Evolutionary conservation across 805 yeast species (phyloP), one percentile per base, ranked within the genome.

Genomic region (Sugiyamaella marilandica): DNA sequence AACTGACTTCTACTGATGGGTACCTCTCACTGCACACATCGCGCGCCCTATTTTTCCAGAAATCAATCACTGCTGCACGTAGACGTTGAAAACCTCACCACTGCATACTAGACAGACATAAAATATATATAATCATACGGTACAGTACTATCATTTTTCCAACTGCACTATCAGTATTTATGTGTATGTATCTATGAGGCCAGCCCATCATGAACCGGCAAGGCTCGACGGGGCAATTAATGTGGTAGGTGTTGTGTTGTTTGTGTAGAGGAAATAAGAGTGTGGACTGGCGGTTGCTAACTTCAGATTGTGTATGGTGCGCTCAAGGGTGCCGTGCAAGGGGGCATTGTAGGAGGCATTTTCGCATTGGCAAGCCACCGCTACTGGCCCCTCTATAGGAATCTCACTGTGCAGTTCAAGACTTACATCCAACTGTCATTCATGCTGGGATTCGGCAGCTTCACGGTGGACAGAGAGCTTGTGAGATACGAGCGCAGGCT

Each of bases 131-230:
- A 24, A 24, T 24, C 29, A 7, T 24, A 24, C 29, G 29, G 29
- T 24, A 7, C 29, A 24, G 29, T 3, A 24, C 29, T 24, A 24
- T 24, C n/a, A n/a, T n/a, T n/a, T 24, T 24, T 7, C 29, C 29
- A 24, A 24, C 29, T 24, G 7, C 29, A 24, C 29, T 24, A 24
- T 24, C 3, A 7, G 29, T 24, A 24, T 24, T 5, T 5, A 24
- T 24, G 7, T 24, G 7, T 24, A 24, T 24, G 16, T 19, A 18
- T 26, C 36, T 44, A 54, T 54, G 55, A 35, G 61, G 29, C 65
- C 65, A 5, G 59, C 63, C 9, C 65, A 62, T 41, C 64, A 62
- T 35, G 61, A 60, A 37, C 62, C 62, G 5, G 49, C 47, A 24
- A 50, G 50, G 47, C 41, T 62, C 31, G 50, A 57, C 10, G 64